Evolutionary conservation across 2,329 filamentous ascomycete genomes (phyloP).

Genomic region (Cladosporium austrohemisphaericum): DNA sequence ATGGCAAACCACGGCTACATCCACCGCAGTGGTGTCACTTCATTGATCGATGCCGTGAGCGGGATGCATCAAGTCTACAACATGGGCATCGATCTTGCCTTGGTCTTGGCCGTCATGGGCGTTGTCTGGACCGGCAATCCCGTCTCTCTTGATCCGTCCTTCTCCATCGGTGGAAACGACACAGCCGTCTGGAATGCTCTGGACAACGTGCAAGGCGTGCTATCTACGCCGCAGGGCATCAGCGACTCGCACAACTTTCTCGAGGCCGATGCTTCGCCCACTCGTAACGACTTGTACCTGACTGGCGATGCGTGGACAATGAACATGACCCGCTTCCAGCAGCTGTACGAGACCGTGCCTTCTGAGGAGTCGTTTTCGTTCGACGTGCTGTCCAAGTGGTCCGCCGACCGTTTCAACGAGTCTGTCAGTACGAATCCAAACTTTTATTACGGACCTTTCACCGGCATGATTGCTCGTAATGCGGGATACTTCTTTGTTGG

Average conservation of each 20-base stretch:
- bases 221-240: constrained; percentile 34
- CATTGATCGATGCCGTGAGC: constrained; percentile 25
- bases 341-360: constrained; percentile 37
- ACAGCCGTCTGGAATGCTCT: constrained; percentile 38
- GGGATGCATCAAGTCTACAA: constrained; percentile 23
- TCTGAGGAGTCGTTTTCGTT: constrained; percentile 26
- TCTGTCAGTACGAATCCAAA: constrained; percentile 26
- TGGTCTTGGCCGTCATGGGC: constrained; percentile 31
- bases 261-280: constrained; percentile 53
- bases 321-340: constrained; percentile 51
- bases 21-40: constrained; percentile 25
- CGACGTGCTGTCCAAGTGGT: constrained; percentile 29
- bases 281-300: constrained; percentile 51
- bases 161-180: constrained; percentile 28
- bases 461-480: constrained; percentile 26
- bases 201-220: constrained; percentile 25
- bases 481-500: constrained; percentile 25
- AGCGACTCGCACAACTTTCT: constrained; percentile 54
- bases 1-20: constrained; percentile 33
- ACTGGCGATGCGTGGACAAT: constrained; percentile 47
- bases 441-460: constrained; percentile 31
- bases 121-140: constrained; percentile 30
- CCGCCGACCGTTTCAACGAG: constrained; percentile 26
- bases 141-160: constrained; percentile 41
- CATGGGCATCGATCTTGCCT: constrained; percentile 30